Evolutionary conservation across 176 grass and related monocot genomes (phyloP), one percentile per base, ranked within the genome.

Genomic region (Bonia amplexicaulis): DNA sequence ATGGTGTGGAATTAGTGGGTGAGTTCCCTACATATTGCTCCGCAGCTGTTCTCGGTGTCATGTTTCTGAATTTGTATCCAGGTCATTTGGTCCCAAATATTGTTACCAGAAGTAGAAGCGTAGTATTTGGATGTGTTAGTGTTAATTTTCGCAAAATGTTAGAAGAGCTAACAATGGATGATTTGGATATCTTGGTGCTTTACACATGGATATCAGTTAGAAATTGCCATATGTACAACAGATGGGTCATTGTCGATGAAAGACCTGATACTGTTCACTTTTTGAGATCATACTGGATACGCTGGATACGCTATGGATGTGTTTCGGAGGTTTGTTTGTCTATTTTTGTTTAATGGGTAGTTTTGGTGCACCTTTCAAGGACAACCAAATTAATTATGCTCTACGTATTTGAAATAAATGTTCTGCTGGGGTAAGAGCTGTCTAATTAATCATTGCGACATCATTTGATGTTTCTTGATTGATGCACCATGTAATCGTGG

Each of bases 1-100:
- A 67, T 87, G 84, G 51, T 84, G 80, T 87, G 85, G 61, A 87
- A 63, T 60, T 90, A 39, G 89, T 90, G 89, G 80, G 80, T 87
- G 89, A 69, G 89, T 90, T 12, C 26, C 78, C 84, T 78, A 47
- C 74, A 61, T 87, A 84, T 87, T 77, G 48, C 51, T 86, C 72
- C 83, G 51, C 73, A 68, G 52, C 69, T 91, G 55, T 87, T 83
- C 22, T 40, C 5, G 12, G 54, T 76, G 71, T 54, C 66, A 76
- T 84, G 51, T 75, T 91, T 68, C 62, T 74, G 16, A 80, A 73
- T 69, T 62, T 61, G 45, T 84, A 87, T 74, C 33, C 85, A 84
- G 52, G 71, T 39, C 44, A 51, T 75, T 75, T 79, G 69, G n/a
- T 84, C 69, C n/a, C 80, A 61, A n/a, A 69, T 74, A 14, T 78